Percentiles rank a stretch among this genome's conserved stretches.
These are phyloP conservation scores for Lasiodiplodia sp. DNA, from an alignment of 2,329 filamentous ascomycete species.

Conservation along the genomic window DNA sequence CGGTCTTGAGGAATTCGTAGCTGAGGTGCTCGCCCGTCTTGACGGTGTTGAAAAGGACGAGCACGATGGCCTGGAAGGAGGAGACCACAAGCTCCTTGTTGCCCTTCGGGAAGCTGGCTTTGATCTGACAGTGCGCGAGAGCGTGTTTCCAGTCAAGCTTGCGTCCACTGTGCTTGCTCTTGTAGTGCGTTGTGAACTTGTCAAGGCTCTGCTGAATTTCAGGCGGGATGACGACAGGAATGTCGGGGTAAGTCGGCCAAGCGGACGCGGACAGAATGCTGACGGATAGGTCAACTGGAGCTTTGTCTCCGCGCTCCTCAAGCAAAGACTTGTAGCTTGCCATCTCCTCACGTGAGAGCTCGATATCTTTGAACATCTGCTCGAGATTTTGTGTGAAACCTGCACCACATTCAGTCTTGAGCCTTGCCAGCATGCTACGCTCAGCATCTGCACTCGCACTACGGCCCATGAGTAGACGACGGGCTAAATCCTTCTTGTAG, in stretches of 20 bases:
- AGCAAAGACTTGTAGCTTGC: slow-evolving; percentile 78
- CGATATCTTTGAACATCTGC: slow-evolving; percentile 99
- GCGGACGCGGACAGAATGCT: slow-evolving; percentile 89
- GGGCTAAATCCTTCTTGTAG: slow-evolving; percentile 96
- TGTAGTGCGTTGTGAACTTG: slow-evolving; percentile 86
- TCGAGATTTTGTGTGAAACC: slow-evolving; percentile 97
- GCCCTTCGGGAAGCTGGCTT: slow-evolving; percentile 79
- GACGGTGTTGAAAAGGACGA: slow-evolving; percentile 86
- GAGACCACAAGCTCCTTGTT: slow-evolving; percentile 89
- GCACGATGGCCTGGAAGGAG: slow-evolving; percentile 88
- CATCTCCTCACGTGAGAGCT: slow-evolving; percentile 92
- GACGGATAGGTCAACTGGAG: slow-evolving; percentile 77
- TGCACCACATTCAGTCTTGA: slow-evolving; percentile 88
- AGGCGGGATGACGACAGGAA: slow-evolving; percentile 75
- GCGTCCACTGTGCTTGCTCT: slow-evolving; percentile 85
- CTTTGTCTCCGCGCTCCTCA: slow-evolving; percentile 65
- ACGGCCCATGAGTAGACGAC: slow-evolving; percentile 86
- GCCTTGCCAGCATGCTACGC: slow-evolving; percentile 88
- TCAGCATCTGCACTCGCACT: slow-evolving; percentile 96
- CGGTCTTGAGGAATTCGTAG: slow-evolving; percentile 77
- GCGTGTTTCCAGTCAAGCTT: slow-evolving; percentile 91
- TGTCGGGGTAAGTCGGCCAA: slow-evolving; percentile 91
- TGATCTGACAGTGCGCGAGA: slow-evolving; percentile 88
- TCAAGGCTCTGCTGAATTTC: slow-evolving; percentile 79
- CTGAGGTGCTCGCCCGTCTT: slow-evolving; percentile 68